phyloP scores from a whole-genome alignment of 176 grass and related monocot genomes.

The Themeda triandra region DNA sequence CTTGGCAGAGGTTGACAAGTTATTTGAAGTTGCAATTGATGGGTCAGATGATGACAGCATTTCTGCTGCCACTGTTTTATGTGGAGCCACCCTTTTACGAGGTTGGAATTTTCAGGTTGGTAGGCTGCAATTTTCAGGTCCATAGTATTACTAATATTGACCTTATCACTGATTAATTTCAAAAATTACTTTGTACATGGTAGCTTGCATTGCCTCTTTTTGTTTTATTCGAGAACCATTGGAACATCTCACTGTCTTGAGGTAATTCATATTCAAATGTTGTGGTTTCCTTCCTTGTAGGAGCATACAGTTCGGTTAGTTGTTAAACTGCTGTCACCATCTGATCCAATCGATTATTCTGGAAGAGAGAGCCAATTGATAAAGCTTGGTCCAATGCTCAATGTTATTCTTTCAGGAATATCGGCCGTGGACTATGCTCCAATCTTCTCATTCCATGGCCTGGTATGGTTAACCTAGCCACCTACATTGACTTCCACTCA shows the following conservation, averaged over 20 bases:
- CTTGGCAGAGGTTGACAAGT: conserved; percentile 93
- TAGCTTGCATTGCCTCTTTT: background rate
- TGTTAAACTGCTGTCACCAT: conserved; percentile 80
- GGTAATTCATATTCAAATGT: conserved; percentile 1
- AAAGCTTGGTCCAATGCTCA: conserved; percentile 86
- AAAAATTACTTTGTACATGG: background rate
- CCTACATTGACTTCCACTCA: conserved; percentile 25
- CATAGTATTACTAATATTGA: conserved; percentile 4
- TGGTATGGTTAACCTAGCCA: conserved; percentile 53
- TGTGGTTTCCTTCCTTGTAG: conserved; percentile 48
- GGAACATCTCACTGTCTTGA: conserved; percentile 5
- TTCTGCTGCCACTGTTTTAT: conserved; percentile 80
- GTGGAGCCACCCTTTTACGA: conserved; percentile 82
- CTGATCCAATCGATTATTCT: conserved; percentile 61
- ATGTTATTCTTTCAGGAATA: conserved; percentile 96
- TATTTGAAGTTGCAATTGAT: conserved; percentile 83
- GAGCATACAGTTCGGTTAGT: conserved; percentile 86
- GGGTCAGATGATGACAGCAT: conserved; percentile 82
- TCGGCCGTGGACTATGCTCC: conserved; percentile 77
- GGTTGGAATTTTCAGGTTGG: conserved; percentile 99
- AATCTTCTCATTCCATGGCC: conserved; percentile 97
- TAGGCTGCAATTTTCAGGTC: background rate
- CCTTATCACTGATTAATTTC: conserved; percentile 2
- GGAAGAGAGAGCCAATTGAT: conserved; percentile 66
- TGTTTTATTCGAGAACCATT: background rate